phyloP scores from a whole-genome alignment of 2,329 filamentous ascomycete species.

The Fusarium anthophilum region DNA sequence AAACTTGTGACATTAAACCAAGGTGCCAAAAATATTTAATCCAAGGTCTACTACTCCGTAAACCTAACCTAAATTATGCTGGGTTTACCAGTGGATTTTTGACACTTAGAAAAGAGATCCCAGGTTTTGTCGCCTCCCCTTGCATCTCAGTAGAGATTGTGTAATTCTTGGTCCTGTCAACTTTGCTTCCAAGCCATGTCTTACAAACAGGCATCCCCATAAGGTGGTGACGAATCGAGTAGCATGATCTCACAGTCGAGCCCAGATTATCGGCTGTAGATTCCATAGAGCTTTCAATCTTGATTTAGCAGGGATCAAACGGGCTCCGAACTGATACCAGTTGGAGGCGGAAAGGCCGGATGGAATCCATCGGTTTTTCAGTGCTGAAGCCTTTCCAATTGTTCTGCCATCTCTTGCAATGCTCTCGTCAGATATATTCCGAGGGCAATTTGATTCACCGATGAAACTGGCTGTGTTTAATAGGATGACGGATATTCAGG shows the following conservation, averaged over 20 bases:
- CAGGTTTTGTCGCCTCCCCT: background rate
- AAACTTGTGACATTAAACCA: background rate
- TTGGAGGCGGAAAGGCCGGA: background rate
- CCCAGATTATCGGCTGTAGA: background rate
- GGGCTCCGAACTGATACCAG: background rate
- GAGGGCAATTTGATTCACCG: background rate
- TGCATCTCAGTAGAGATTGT: background rate
- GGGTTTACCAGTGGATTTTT: background rate
- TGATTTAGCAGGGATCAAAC: background rate
- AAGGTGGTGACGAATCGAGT: background rate
- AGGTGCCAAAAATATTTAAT: background rate
- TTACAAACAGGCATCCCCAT: background rate
- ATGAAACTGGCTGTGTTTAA: background rate
- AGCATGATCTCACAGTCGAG: background rate
- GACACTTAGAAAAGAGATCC: background rate
- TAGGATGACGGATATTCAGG: background rate
- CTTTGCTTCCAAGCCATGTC: background rate
- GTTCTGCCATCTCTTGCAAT: background rate
- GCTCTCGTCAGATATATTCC: background rate
- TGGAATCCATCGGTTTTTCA: background rate
- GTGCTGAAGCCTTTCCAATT: background rate
- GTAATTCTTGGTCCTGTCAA: background rate
- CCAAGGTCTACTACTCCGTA: background rate
- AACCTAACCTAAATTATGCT: background rate
- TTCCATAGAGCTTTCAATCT: background rate